Evolutionary conservation across 768 basidiomycete species (phyloP), one percentile per base, ranked within the genome.

Genomic region (Macrolepiota dolichaula): DNA sequence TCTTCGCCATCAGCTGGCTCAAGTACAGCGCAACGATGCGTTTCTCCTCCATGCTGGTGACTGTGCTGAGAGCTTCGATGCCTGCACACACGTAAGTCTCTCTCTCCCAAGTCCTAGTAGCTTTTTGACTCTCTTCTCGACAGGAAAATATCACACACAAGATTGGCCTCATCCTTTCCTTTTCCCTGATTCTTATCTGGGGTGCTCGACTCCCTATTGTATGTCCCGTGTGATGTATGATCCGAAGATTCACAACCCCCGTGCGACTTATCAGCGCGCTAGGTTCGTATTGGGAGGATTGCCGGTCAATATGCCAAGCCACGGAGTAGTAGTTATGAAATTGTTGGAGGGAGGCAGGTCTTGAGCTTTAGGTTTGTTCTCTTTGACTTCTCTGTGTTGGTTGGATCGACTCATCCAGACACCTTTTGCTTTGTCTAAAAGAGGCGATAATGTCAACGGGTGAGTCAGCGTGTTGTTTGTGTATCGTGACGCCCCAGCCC

Each of bases 251-350:
- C 47, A 61, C 49, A 51, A 38, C n/a, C n/a, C n/a, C n/a, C 11
- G 25, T 49, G 32, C 44, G 29, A 44, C 55, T 17, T 22, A 11
- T 36, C 19, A 49, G 49, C 1, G 49, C 1, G 47, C 4, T 61
- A 91, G 89, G 81, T 91, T 54, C 86, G 92, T 36, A 85, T 94
- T 55, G 92, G 92, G 5, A 85, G 97, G 11, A 98, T 98, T 63
- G 97, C 96, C 0, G 96, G 96, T 0, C 96, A 97, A 71, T 97
- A 96, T 66, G 95, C 96, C 15, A 97, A 96, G 72, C 97, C 96
- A 1, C 82, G 96, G 58, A 92, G 90, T 68, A 95, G 90, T 68
- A 76, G 79, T 11, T 92, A 83, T 12, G 96, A 99, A 72, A 85
- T 81, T 62, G 79, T 96, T 9, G 87, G 85, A 15, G 88, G 87